Base-by-base conservation (phyloP, 2,329 filamentous ascomycete species). In the Aspergillus jensenii region DNA sequence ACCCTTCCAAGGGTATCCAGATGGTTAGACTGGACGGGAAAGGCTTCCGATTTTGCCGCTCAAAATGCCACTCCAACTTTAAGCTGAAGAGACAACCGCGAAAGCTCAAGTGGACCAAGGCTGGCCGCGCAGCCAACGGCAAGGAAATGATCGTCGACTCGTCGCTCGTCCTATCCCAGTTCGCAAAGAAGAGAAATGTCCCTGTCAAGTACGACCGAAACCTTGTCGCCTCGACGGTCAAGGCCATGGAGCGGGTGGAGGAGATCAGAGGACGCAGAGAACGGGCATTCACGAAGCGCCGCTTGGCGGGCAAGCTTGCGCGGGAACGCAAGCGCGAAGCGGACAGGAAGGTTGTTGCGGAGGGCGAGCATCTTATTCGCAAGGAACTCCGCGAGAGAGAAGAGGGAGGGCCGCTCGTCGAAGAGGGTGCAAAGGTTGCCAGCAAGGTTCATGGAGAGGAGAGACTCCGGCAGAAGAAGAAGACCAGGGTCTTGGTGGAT, bases 1-100 rank as follows among this genome's bases (percentile, higher is more conserved):
- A 88, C 73, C 86, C 86, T 33, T 80, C 80, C 64, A 87, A 85
- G 74, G 81, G 84, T 59, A 90, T 89, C 65, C 87, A 85, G 63
- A 89, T 89, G 68, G 82, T 87, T 64, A 83, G 83, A 71, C 61
- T 63, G 17, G 61, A 61, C 46, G 64, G 58, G 35, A 66, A 66
- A 52, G 59, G 51, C 61, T 89, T 89, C 75, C 80, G 83, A 52
- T 90, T 89, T 77, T 89, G 87, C 79, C 82, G 86, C 50, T 82
- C 79, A 48, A 87, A 87, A 81, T 87, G 63, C 76, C 87, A 89
- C 78, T 87, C 87, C 71, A 88, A 87, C 76, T 96, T 96, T 86
- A 95, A 96, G 80, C 96, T 96, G 91, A 96, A 96, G 89, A 88
- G 95, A 66, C 97, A 98, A 80, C 93, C 93, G 37, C 88, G 93